phyloP scores from a whole-genome alignment of 2,329 filamentous ascomycete species.

The Chrysoporthe puriensis region DNA sequence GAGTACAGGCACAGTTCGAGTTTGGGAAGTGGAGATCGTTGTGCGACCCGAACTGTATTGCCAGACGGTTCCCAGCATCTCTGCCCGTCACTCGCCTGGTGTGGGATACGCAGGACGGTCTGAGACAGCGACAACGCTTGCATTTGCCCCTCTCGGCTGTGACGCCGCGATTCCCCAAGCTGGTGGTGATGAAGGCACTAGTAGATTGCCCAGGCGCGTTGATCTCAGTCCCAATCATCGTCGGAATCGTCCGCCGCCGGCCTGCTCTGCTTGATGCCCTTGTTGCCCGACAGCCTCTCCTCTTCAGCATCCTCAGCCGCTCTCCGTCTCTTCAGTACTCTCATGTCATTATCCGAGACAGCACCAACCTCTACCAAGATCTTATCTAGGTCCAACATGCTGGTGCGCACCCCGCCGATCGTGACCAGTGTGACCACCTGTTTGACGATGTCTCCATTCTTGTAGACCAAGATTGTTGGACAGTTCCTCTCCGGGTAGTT shows the following conservation, averaged over 20 bases:
- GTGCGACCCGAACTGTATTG: not conserved
- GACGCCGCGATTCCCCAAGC: not conserved
- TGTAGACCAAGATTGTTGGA: slow-evolving; percentile 90
- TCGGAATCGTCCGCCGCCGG: slow-evolving; percentile 50
- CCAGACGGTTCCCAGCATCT: not conserved
- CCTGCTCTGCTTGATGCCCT: slow-evolving; percentile 51
- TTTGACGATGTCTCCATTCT: slow-evolving; percentile 87
- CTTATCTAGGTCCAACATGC: slow-evolving; percentile 76
- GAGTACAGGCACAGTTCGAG: not conserved
- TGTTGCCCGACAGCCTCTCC: slow-evolving; percentile 52
- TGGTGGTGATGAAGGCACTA: too few relatives aligned
- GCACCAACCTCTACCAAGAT: slow-evolving; percentile 83
- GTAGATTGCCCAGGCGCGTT: not conserved
- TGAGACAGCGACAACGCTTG: too few relatives aligned
- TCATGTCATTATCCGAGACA: slow-evolving; percentile 75
- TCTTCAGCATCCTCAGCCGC: slow-evolving; percentile 65
- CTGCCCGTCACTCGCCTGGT: too few relatives aligned
- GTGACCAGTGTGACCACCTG: slow-evolving; percentile 90
- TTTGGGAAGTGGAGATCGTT: not conserved
- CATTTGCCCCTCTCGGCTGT: not conserved
- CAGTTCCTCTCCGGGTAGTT: slow-evolving; percentile 95
- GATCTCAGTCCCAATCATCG: slow-evolving; percentile 64
- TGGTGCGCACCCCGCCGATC: slow-evolving; percentile 72
- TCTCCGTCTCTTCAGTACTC: slow-evolving; percentile 67
- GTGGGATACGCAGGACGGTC: too few relatives aligned